Evolutionary conservation across 2,329 filamentous ascomycete species (phyloP).

Genomic region (Fusarium sp.): DNA sequence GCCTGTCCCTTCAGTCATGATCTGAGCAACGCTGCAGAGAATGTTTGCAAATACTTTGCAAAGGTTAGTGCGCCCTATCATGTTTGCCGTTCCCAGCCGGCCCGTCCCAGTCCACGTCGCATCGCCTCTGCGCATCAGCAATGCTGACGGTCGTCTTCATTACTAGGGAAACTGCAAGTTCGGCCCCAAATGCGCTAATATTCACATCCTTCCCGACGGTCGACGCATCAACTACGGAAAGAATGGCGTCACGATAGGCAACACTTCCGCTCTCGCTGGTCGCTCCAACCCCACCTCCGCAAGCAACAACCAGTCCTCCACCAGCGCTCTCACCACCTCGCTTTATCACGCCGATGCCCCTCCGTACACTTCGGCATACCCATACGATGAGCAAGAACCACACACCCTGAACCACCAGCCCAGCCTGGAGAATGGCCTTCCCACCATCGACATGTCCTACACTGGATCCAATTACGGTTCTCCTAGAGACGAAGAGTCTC

Average conservation of each 20-base stretch:
- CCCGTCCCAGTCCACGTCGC: conserved; percentile 17
- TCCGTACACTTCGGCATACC: conserved; percentile 51
- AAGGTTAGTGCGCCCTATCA: conserved; percentile 71
- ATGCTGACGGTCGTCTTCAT: conserved; percentile 32
- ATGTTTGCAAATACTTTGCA: conserved; percentile 97
- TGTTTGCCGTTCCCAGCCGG: conserved; percentile 21
- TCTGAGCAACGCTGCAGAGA: conserved; percentile 82
- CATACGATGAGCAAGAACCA: conserved; percentile 54
- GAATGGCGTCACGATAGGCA: conserved; percentile 72
- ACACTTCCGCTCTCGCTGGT: conserved; percentile 67
- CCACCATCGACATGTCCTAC: conserved; percentile 68
- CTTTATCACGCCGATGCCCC: conserved; percentile 57
- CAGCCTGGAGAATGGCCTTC: conserved; percentile 64
- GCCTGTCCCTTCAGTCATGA: conserved; percentile 98
- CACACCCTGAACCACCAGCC: conserved; percentile 59
- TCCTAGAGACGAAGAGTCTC: conserved; percentile 73
- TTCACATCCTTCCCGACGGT: conserved; percentile 93
- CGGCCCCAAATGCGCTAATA: conserved; percentile 95
- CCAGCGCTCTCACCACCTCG: conserved; percentile 70
- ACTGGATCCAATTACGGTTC: conserved; percentile 77
- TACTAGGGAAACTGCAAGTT: conserved; percentile 96
- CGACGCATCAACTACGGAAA: conserved; percentile 85
- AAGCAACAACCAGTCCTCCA: conserved; percentile 66
- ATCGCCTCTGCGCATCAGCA: conserved; percentile 11
- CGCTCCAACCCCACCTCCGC: conserved; percentile 64